phyloP scores from a whole-genome alignment of 352 stramenopile genomes.

The Phytophthora tentaculata region DNA sequence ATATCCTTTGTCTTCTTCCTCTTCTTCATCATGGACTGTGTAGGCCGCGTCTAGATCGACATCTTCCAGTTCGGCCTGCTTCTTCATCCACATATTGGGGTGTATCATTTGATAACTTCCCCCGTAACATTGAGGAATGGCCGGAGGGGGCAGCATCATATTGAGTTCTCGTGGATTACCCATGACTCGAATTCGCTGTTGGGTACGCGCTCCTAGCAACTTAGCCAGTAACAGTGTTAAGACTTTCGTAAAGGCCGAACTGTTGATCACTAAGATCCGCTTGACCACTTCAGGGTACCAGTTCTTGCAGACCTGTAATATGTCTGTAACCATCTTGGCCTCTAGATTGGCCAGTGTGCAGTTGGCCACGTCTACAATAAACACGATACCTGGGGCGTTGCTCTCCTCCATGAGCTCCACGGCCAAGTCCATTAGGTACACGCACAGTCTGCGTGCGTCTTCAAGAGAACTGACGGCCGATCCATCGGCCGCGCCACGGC shows the following conservation, averaged over 20 bases:
- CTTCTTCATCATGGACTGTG: conserved; percentile 21
- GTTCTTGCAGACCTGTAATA: conserved; percentile 63
- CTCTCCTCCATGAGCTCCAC: conserved; percentile 79
- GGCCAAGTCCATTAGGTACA: conserved; percentile 82
- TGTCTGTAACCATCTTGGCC: conserved; percentile 69
- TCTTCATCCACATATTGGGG: conserved; percentile 60
- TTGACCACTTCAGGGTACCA: conserved; percentile 74
- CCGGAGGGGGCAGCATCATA: conserved; percentile 48
- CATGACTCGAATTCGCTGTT: conserved; percentile 63
- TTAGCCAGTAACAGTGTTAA: conserved; percentile 66
- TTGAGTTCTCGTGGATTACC: conserved; percentile 48
- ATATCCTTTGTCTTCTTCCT: conserved; percentile 59
- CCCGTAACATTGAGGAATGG: conserved; percentile 69
- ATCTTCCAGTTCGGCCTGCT: conserved; percentile 77
- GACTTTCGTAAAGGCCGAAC: conserved; percentile 55
- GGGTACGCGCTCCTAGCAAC: conserved; percentile 50
- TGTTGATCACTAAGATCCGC: conserved; percentile 68
- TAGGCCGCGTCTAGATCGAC: conserved; percentile 59
- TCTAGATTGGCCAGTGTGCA: conserved; percentile 58
- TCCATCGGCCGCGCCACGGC: conserved; percentile 55
- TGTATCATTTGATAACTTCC: conserved; percentile 62
- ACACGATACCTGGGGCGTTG: conserved; percentile 63
- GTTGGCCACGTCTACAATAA: conserved; percentile 69
- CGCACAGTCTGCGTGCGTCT: conserved; percentile 65
- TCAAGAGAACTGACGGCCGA: conserved; percentile 65